Base-by-base conservation (phyloP, 139 green algal genomes). In the Pycnococcus provasolii region DNA sequence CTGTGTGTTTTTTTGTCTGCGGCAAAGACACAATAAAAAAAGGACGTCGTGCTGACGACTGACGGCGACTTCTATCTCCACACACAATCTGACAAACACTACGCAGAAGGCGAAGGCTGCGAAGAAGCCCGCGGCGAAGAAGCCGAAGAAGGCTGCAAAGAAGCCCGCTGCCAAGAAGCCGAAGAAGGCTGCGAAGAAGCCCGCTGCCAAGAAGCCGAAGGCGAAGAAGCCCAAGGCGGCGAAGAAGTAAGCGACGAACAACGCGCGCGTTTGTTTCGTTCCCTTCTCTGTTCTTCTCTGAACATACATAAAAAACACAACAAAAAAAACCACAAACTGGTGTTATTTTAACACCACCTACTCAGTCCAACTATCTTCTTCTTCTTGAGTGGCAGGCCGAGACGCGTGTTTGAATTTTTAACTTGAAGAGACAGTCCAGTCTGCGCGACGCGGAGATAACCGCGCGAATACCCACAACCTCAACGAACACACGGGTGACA, bases 141-240 rank as follows among this genome's bases (percentile, higher is more conserved):
- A 66, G 60, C 26, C 60, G 44, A 66, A 66, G 60, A 66, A 66
- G 60, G 60, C 26, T 6, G 60, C 26, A 5, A 66, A 66, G 60
- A 66, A 66, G 60, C 60, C 60, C 15, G 26, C 26, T 26, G 51
- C 48, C 42, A 66, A 66, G 60, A 44, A 42, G 37, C 42, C 60
- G 48, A 55, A 55, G 48, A 55, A 55, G 40, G 39, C 60, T 39
- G 51, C 48, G 60, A 66, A 66, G 60, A 66, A 66, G 60, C 48
- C n/a, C 26, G 26, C 60, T 0, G 60, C 60, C 48, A 55, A 55
- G 40, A 47, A 63, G 52, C 61, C 48, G 7, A 70, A 70, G 63
- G 48, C 41, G 39, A 70, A 70, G 48, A 70, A 66, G 8, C 45
- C 42, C 7, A 70, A 70, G 63, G 66, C 11, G 48, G 48, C 66